Evolutionary conservation across 306 rosid species (phyloP), one percentile per base, ranked within the genome.

Genomic region (Styphnolobium japonicum): DNA sequence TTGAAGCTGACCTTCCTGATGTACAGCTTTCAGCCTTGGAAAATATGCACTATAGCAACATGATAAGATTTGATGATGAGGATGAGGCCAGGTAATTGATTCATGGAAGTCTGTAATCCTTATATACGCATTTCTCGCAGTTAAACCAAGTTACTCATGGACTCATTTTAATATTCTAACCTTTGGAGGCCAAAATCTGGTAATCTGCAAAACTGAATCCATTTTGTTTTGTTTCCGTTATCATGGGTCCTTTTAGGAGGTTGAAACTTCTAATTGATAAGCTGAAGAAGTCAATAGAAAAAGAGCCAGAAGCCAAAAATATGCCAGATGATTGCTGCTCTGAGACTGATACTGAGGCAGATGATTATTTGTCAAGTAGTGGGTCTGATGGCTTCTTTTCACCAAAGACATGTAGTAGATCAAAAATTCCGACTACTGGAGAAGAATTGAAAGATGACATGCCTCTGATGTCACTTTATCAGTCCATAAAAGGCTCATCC

Each of bases 31-130:
- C 83, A 46, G 98, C 97, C 19, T 89, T 95, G 78, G 96, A 95
- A 80, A 92, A 93, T 73, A 95, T 95, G 98, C 98, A 95, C 67
- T 92, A 95, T 74, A 87, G 87, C 89, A 87, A 92, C 79, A 85
- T 92, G 97, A 90, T 91, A 66, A 86, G 98, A 83, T 91, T 92
- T 86, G 93, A 91, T 76, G 75, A 92, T 76, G 88, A 86, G 73
- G 86, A 84, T 23, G 92, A 91, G 89, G 89, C 97, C 76, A 86
- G 98, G 98, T 92, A 95, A 83, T 75, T 71, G 46, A 60, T 78
- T 76, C 27, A 36, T 56, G 64, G 66, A 82, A 70, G 37, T 43
- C 62, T 76, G 42, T 63, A 23, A 69, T 67, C 69, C 18, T 33
- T 48, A 57, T 40, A 39, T 70, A 52, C 33, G 48, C 68, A 73